phyloP scores from a whole-genome alignment of 352 stramenopile species.

The Pythium chondricola region DNA sequence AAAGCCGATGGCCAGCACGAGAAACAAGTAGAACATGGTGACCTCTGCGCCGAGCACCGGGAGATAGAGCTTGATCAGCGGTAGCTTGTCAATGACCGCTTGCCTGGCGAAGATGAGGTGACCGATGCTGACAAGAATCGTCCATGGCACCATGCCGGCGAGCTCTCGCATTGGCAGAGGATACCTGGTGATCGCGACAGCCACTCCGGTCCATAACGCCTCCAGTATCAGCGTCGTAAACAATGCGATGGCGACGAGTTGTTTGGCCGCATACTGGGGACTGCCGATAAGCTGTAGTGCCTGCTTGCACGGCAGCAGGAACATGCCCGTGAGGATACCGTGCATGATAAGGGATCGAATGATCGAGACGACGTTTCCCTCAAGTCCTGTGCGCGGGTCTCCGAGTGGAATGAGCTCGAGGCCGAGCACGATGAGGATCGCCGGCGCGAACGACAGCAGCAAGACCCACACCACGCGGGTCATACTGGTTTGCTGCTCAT shows the following conservation, averaged over 20 bases:
- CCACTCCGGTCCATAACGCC: slow-evolving; percentile 1
- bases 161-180: slow-evolving; percentile 11
- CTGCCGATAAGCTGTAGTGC: slow-evolving; percentile 3
- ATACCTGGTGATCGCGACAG: slow-evolving; percentile 8
- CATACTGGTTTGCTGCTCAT: no score
- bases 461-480: no score
- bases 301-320: slow-evolving; percentile 7
- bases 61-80: slow-evolving; percentile 3
- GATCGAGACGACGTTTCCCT: slow-evolving; percentile 1
- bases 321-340: slow-evolving; percentile 2
- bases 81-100: neutral
- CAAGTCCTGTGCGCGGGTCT: no score
- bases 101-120: slow-evolving; percentile 2
- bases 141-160: neutral
- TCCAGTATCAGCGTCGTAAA: neutral
- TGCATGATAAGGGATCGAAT: neutral
- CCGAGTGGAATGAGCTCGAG: no score
- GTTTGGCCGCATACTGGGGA: neutral
- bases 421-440: no score
- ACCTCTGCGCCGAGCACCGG: slow-evolving; percentile 6
- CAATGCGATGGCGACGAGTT: neutral
- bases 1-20: slow-evolving; percentile 11
- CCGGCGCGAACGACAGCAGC: no score
- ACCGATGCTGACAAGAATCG: neutral
- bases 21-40: slow-evolving; percentile 10